Evolutionary conservation across 371 early-diverging fungal species (phyloP).

Genomic region (Quaeritorhiza haematococci): DNA sequence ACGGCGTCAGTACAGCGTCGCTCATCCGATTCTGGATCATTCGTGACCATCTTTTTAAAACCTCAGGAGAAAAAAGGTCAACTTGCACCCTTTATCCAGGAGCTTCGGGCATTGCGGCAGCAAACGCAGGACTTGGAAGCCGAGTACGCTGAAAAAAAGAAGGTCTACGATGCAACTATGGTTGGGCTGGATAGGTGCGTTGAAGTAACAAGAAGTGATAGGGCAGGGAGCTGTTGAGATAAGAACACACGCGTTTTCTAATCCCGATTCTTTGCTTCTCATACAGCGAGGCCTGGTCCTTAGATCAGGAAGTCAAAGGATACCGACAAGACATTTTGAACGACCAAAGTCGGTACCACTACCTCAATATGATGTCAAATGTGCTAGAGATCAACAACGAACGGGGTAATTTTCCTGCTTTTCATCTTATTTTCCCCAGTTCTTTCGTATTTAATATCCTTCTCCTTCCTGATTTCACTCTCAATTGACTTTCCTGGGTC

Average conservation of each 20-base stretch:
- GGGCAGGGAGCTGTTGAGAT: background rate
- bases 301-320: conserved; percentile 37
- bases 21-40: too few relatives aligned
- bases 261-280: background rate
- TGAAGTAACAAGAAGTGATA: background rate
- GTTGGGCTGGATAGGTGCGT: conserved; percentile 42
- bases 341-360: conserved; percentile 40
- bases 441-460: background rate
- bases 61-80: conserved; percentile 40
- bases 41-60: too few relatives aligned
- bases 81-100: conserved; percentile 45
- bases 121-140: conserved; percentile 36
- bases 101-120: conserved; percentile 37
- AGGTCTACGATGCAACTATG: conserved; percentile 43
- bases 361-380: conserved; percentile 28
- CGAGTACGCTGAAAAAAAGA: conserved; percentile 43
- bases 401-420: conserved; percentile 22
- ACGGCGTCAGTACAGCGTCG: background rate
- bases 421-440: background rate
- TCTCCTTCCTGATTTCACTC: background rate
- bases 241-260: background rate
- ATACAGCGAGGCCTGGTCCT: conserved; percentile 27
- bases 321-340: conserved; percentile 36
- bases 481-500: background rate
- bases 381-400: conserved; percentile 37